These are phyloP conservation scores for Mycena filopes DNA, from an alignment of 768 basidiomycete species.

Conservation along the genomic window DNA sequence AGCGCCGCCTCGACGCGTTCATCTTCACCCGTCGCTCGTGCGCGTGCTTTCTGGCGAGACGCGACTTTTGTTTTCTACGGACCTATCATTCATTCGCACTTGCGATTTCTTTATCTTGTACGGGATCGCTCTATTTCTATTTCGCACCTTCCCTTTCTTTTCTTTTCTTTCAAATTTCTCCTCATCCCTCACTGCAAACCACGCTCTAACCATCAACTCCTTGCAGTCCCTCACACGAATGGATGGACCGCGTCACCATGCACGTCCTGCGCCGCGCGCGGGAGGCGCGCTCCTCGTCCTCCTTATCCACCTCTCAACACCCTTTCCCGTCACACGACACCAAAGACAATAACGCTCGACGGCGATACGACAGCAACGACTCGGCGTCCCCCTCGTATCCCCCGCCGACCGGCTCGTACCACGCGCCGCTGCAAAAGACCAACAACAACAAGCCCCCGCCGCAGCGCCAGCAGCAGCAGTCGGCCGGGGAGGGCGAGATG, in stretches of 20 bases:
- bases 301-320: no score
- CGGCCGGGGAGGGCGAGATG: conserved; percentile 21
- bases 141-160: background rate
- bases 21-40: no score
- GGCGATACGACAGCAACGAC: background rate
- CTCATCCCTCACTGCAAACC: background rate
- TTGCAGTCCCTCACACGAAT: conserved; percentile 79
- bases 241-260: conserved; percentile 76
- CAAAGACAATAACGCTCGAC: background rate
- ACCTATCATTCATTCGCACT: no score
- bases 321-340: background rate
- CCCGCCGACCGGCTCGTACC: no score
- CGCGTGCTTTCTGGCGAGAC: no score
- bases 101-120: background rate
- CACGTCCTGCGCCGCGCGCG: conserved; percentile 47
- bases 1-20: no score
- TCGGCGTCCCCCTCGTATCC: background rate
- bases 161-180: background rate
- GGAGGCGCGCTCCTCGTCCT: conserved; percentile 8
- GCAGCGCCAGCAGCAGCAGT: conserved; percentile 15
- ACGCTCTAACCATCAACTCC: background rate
- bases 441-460: background rate
- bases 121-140: no score
- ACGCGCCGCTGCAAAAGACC: background rate
- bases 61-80: no score